Evolutionary conservation across 345 rosid genomes (phyloP).

Genomic region (Corchorus olitorius): DNA sequence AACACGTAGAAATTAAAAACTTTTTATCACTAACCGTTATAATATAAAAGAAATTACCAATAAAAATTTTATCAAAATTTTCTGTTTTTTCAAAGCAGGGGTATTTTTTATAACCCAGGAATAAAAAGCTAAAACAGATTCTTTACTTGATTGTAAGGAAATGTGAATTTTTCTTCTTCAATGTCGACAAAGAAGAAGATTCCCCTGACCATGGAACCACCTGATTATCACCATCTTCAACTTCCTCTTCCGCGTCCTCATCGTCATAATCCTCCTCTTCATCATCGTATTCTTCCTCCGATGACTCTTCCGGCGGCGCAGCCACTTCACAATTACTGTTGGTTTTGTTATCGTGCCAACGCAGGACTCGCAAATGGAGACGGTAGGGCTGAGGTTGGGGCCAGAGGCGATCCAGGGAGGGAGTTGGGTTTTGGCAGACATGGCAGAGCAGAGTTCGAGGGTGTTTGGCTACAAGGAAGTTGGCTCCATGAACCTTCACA

Average conservation of each 20-base stretch:
- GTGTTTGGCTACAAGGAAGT: constrained; percentile 90
- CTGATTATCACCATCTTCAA: constrained; percentile 68
- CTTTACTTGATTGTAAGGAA: too few species aligned
- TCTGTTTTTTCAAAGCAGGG: too few species aligned
- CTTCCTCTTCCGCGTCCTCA: constrained; percentile 32
- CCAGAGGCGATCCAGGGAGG: constrained; percentile 93
- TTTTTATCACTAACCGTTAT: background rate
- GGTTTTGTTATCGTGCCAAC: background rate
- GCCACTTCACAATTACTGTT: background rate
- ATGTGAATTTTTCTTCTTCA: background rate
- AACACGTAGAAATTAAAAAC: background rate
- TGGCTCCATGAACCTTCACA: constrained; percentile 77
- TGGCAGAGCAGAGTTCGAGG: constrained; percentile 72
- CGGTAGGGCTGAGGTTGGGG: constrained; percentile 45
- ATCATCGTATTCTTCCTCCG: constrained; percentile 13
- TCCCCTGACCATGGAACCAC: constrained; percentile 73
- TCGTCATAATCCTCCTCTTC: constrained; percentile 27
- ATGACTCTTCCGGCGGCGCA: constrained; percentile 10
- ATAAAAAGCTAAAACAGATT: too few species aligned
- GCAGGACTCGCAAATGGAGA: constrained; percentile 67
- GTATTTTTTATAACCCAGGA: too few species aligned
- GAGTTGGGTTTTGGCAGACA: constrained; percentile 68
- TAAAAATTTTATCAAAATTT: too few species aligned
- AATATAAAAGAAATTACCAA: too few species aligned
- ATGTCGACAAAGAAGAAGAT: constrained; percentile 20